Base-by-base conservation (phyloP, 108 stramenopile species). In the Skeletonema potamos region DNA sequence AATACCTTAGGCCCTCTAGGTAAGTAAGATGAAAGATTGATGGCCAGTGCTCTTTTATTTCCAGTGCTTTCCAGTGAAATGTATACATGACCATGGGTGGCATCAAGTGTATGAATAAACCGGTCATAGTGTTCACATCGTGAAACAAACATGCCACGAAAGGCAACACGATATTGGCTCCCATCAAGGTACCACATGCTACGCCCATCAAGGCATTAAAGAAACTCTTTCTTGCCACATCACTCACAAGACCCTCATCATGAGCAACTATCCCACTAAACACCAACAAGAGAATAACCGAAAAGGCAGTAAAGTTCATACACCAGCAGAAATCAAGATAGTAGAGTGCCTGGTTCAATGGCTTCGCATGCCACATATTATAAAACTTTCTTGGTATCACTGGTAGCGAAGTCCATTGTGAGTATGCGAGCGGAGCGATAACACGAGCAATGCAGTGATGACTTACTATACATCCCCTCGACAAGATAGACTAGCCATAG, bases 261-360 rank as follows among this genome's bases (percentile, higher is more conserved):
- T 24, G 20, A 15, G 63, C 18, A 11, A 34, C 68, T 4, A 57
- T 33, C 9, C 54, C 41, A 7, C 37, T 36, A 17, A n/a, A 34
- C 18, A 46, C 12, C 22, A 76, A 55, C 24, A 85, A 36, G 6
- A 65, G 32, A 15, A 80, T 20, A 4, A 84, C 10, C 41, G 54
- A 8, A 22, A 75, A 11, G 8, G 64, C 84, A 9, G 62, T 34
- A 28, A 76, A 64, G 69, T 87, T 87, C 82, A 84, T 77, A 10
- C 65, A 54, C 86, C 86, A 87, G 68, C 86, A 87, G 56, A 81
- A 84, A 60, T 87, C 86, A 11, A 87, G 59, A 61, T 82, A 82
- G 51, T 87, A 87, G 37, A 84, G 58, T 17, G 62, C 71, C 34
- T 84, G 54, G 56, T 72, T 76, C 27, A 84, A 58, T n/a, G 86